Evolutionary conservation across 1,139 yeast genomes (phyloP).

Genomic region (Geotrichum macrosporum): DNA sequence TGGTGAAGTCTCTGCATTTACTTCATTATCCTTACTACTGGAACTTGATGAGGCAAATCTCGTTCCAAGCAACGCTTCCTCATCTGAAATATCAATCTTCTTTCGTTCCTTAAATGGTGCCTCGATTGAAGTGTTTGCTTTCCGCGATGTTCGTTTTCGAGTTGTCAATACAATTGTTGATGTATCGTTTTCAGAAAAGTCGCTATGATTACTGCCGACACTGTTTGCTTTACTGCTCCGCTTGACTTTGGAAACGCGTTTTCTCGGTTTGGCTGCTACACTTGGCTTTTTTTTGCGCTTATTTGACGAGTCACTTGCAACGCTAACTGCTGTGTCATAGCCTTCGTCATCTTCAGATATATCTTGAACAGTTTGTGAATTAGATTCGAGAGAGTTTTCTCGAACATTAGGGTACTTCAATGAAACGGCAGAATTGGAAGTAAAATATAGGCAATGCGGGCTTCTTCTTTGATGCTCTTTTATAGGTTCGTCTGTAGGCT

Average conservation of each 20-base stretch:
- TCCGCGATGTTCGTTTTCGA: constrained; percentile 1
- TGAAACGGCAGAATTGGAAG: constrained; percentile 17
- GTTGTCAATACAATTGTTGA: not conserved
- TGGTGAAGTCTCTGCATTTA: not conserved
- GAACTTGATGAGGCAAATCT: not conserved
- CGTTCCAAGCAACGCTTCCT: constrained; percentile 1
- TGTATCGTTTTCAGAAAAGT: constrained; percentile 6
- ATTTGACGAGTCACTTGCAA: constrained; percentile 4
- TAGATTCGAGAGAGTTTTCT: not conserved
- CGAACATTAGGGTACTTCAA: not conserved
- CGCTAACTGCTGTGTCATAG: constrained; percentile 6
- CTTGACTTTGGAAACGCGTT: not conserved
- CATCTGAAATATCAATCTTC: not conserved
- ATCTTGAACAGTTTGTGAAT: constrained; percentile 1
- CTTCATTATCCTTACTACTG: not conserved
- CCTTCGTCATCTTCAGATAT: constrained; percentile 2
- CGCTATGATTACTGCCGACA: constrained; percentile 5
- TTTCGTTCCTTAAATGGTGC: no score
- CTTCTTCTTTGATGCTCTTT: constrained; percentile 41
- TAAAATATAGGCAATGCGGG: constrained; percentile 50
- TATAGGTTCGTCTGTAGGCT: constrained; percentile 58
- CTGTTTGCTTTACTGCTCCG: constrained; percentile 4
- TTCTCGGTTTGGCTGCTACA: not conserved
- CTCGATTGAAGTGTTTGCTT: not conserved
- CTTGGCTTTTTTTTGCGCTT: constrained; percentile 7